Percentiles rank a stretch among this genome's conserved stretches.
Conservation (phyloP, 148 eudicot genomes). For the Cornus suecica region DNA sequence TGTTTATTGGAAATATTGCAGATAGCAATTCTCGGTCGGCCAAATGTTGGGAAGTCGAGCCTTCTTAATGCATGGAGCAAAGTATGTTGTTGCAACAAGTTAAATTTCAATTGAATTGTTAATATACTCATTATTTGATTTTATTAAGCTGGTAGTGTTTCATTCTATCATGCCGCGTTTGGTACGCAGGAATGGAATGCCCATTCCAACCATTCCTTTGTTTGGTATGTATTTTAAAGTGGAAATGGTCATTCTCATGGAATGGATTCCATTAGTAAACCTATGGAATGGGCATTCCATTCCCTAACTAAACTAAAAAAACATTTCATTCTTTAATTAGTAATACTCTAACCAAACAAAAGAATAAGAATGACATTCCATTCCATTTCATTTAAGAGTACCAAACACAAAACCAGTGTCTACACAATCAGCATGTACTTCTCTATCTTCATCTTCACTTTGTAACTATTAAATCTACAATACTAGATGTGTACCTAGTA, state of each 20-base stretch:
- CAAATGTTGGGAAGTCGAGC: slow-evolving; percentile 98
- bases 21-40: slow-evolving; percentile 97
- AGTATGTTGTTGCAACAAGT: slow-evolving; percentile 42
- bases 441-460: not conserved
- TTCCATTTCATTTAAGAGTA: too few species aligned
- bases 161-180: too few species aligned
- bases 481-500: not conserved
- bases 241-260: too few species aligned
- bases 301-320: too few species aligned
- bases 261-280: too few species aligned
- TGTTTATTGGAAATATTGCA: slow-evolving; percentile 30
- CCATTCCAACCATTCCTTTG: too few species aligned
- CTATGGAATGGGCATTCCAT: too few species aligned
- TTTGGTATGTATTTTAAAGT: too few species aligned
- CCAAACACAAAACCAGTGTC: not conserved
- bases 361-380: too few species aligned
- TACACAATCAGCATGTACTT: not conserved
- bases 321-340: too few species aligned
- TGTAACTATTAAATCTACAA: not conserved
- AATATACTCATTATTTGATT: not conserved
- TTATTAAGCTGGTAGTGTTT: not conserved
- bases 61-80: slow-evolving; percentile 98
- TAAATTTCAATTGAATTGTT: not conserved
- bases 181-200: too few species aligned
- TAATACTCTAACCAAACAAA: too few species aligned